phyloP scores from a whole-genome alignment of 805 yeast species.

The Wickerhamiella musiphila region DNA sequence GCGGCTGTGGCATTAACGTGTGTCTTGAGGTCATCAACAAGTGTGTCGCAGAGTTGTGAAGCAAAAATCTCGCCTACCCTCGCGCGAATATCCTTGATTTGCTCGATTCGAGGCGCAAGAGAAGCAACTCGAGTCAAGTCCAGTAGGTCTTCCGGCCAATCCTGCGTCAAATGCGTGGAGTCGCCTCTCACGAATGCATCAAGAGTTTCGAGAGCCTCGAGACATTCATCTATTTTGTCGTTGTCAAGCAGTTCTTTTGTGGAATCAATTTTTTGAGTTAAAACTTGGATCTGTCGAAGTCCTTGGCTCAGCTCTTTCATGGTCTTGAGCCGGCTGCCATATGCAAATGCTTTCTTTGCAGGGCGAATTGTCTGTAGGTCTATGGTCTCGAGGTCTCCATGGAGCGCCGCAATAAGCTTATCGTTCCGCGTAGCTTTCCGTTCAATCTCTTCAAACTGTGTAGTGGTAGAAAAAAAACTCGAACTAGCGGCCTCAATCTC shows the following conservation, averaged over 20 bases:
- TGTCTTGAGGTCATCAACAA: slow-evolving; percentile 43
- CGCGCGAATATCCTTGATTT: neutral
- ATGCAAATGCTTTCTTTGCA: neutral
- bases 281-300: slow-evolving; percentile 35
- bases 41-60: slow-evolving; percentile 33
- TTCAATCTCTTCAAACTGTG: slow-evolving; percentile 53
- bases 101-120: slow-evolving; percentile 2
- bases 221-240: slow-evolving; percentile 32
- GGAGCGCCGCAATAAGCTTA: slow-evolving; percentile 5
- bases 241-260: slow-evolving; percentile 31
- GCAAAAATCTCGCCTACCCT: slow-evolving; percentile 47
- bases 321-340: slow-evolving; percentile 7
- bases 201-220: slow-evolving; percentile 38
- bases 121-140: slow-evolving; percentile 3
- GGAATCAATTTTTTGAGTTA: slow-evolving; percentile 29
- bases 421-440: slow-evolving; percentile 6
- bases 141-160: slow-evolving; percentile 1
- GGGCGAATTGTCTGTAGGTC: neutral
- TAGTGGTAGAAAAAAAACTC: slow-evolving; percentile 70
- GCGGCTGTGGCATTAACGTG: slow-evolving; percentile 36
- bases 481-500: slow-evolving; percentile 76
- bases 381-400: neutral
- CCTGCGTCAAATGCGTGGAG: slow-evolving; percentile 14
- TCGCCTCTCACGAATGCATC: slow-evolving; percentile 37
- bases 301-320: slow-evolving; percentile 31